Base-by-base conservation (phyloP, 139 green algal species). In the Tetradesmus obliquus region DNA sequence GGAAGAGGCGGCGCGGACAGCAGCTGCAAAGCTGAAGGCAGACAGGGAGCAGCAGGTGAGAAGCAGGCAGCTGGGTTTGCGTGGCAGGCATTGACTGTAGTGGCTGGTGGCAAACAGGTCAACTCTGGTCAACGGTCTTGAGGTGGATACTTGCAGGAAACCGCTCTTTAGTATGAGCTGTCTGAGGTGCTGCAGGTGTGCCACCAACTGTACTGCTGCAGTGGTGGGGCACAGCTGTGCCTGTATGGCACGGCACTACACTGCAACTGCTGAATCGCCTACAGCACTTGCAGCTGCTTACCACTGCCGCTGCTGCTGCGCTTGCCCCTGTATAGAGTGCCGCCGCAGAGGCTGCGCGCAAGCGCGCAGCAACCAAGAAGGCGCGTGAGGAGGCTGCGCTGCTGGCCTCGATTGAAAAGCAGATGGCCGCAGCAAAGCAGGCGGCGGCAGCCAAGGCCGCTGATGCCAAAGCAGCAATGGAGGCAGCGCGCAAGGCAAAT, bases 331-430 rank as follows among this genome's bases (percentile, higher is more conserved):
- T 62, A 85, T 20, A 69, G 19, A 32, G 3, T 8, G 51, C 32
- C 54, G 88, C 88, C 19, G 55, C 76, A 58, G 76, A 84, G 12
- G 79, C 88, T 5, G 74, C 72, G 12, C n/a, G 51, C 13, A 55
- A 58, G 76, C 76, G 88, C 24, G 55, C 80, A 79, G 88, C 76
- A n/a, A 79, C 88, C 1, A 91, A 91, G 76, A 83, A 86, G 24
- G 88, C 88, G 22, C 76, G 55, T 17, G 74, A 91, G 57, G 88
- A 91, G 5, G 57, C 76, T 45, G 79, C 76, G 54, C 76, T 91
- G 88, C 57, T 91, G 55, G 24, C 76, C 2, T 45, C 76, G 13
- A 79, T 79, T 2, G 2, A 87, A n/a, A 53, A 69, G 55, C 88
- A 91, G 57, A 60, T 91, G 57, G 88, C 54, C 6, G 55, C 80